Evolutionary conservation across 768 basidiomycete species (phyloP).

Genomic region (Panaeolus papilionaceus): DNA sequence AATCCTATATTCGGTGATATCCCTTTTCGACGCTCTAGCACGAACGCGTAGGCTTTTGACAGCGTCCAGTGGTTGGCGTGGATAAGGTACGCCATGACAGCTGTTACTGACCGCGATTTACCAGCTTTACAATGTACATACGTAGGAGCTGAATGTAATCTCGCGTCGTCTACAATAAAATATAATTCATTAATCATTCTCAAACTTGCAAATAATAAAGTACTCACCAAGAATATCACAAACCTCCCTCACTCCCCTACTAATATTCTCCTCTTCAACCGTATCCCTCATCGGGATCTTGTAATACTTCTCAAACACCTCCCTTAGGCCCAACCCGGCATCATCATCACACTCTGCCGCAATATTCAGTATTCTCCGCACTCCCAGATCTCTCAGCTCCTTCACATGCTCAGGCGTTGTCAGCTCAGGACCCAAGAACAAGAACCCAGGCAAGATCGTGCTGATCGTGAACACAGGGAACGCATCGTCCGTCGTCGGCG

Average conservation of each 20-base stretch:
- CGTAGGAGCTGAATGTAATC: constrained; percentile 84
- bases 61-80: constrained; percentile 98
- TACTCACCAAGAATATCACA: constrained; percentile 86
- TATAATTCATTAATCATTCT: background rate
- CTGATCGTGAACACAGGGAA: constrained; percentile 81
- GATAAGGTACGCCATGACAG: constrained; percentile 96
- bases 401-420: constrained; percentile 76
- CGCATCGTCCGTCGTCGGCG: constrained; percentile 64
- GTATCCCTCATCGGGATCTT: constrained; percentile 95
- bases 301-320: constrained; percentile 82
- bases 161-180: constrained; percentile 77
- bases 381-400: constrained; percentile 75
- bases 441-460: constrained; percentile 88
- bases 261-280: constrained; percentile 92
- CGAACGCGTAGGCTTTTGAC: constrained; percentile 89
- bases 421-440: constrained; percentile 91
- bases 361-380: constrained; percentile 89
- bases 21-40: constrained; percentile 90
- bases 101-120: constrained; percentile 94
- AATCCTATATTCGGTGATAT: constrained; percentile 98
- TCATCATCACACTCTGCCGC: constrained; percentile 91
- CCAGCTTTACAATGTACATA: constrained; percentile 98
- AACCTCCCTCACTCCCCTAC: constrained; percentile 79
- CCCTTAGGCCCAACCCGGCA: constrained; percentile 68
- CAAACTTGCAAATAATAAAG: constrained; percentile 4